Conservation (phyloP, 352 stramenopile genomes). For the Plasmopara viticola region DNA sequence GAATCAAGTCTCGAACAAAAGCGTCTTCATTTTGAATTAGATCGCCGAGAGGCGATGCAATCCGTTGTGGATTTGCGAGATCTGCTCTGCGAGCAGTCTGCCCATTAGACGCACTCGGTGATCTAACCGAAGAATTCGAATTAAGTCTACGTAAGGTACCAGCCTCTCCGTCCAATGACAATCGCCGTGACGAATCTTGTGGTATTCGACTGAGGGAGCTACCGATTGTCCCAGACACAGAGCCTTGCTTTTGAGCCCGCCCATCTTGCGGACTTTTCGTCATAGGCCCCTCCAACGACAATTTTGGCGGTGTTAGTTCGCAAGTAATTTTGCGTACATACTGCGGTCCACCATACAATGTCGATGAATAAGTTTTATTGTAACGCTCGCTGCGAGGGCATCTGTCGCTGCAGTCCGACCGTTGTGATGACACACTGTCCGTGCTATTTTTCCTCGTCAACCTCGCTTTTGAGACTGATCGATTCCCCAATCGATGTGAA, state of each 20-base stretch:
- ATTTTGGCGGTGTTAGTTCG: conserved; percentile 22
- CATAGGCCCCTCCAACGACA: conserved; percentile 17
- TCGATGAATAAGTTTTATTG: conserved; percentile 21
- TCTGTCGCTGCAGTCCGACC: conserved; percentile 38
- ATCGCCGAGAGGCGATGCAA: conserved; percentile 8
- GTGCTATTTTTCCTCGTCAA: conserved; percentile 46
- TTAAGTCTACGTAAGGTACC: conserved; percentile 15
- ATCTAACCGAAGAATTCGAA: conserved; percentile 12
- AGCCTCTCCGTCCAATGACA: conserved; percentile 27
- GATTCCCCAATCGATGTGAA: conserved; percentile 19
- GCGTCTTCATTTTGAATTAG: conserved; percentile 13
- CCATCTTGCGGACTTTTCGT: conserved; percentile 50
- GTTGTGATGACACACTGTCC: conserved; percentile 46
- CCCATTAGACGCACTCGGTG: conserved; percentile 10
- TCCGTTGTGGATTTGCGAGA: conserved; percentile 13
- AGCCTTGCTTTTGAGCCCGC: conserved; percentile 27
- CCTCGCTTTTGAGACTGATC: conserved; percentile 22
- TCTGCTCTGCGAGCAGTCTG: conserved; percentile 13
- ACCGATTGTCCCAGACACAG: conserved; percentile 17
- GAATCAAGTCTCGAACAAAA: conserved; percentile 9
- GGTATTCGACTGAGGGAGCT: conserved; percentile 10
- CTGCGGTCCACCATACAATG: conserved; percentile 14
- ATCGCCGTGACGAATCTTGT: conserved; percentile 24
- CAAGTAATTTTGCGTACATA: conserved; percentile 18
- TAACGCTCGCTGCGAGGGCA: conserved; percentile 28